Evolutionary conservation across 2,329 filamentous ascomycete genomes (phyloP).

Genomic region (Aphanoascus verrucosus): DNA sequence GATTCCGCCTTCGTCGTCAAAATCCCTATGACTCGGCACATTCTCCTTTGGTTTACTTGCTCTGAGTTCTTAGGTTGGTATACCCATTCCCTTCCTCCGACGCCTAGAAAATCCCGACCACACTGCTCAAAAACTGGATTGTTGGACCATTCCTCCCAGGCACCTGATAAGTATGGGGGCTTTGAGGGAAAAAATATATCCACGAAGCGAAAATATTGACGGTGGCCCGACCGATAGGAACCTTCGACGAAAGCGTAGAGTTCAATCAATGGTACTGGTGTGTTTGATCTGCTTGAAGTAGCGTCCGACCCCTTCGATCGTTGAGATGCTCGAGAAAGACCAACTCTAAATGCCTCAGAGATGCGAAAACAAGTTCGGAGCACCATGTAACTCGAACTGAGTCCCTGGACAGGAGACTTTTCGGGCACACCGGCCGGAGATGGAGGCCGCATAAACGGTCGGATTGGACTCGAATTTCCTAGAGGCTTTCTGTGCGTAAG

Average conservation of each 20-base stretch:
- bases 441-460: not conserved
- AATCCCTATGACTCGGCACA: constrained; percentile 12
- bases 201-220: constrained; percentile 14
- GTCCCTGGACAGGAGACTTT: constrained; percentile 14
- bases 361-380: constrained; percentile 16
- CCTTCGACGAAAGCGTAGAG: constrained; percentile 16
- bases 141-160: constrained; percentile 11
- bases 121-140: constrained; percentile 8
- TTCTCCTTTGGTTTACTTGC: not conserved
- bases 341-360: constrained; percentile 5
- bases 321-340: not conserved
- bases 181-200: constrained; percentile 14
- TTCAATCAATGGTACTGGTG: constrained; percentile 8
- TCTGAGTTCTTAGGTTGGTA: not conserved
- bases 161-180: constrained; percentile 10
- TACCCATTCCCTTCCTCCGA: not conserved
- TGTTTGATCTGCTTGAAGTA: not conserved
- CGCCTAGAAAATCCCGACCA: constrained; percentile 8
- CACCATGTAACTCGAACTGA: constrained; percentile 11
- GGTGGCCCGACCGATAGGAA: constrained; percentile 12
- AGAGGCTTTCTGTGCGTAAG: not conserved
- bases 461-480: not conserved
- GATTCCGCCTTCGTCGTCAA: not conserved
- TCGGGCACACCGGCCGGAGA: constrained; percentile 5
- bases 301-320: not conserved